Evolutionary conservation across 148 eudicot species (phyloP).

Genomic region (Simmondsia chinensis): DNA sequence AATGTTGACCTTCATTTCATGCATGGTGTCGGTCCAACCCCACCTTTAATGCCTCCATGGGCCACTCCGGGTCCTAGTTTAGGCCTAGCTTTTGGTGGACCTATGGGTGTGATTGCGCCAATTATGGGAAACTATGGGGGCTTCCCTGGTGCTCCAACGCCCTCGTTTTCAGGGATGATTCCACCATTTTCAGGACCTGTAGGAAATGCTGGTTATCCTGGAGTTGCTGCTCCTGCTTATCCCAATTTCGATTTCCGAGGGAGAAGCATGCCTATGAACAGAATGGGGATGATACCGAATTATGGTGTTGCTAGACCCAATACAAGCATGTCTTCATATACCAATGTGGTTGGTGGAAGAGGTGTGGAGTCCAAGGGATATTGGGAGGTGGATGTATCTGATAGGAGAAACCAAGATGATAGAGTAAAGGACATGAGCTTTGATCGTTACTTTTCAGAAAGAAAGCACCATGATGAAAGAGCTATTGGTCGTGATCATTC

Average conservation of each 20-base stretch:
- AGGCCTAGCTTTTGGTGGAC: slow-evolving; percentile 69
- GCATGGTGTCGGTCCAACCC: slow-evolving; percentile 74
- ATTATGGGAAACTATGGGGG: slow-evolving; percentile 77
- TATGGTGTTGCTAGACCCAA: slow-evolving; percentile 67
- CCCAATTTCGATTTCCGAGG: slow-evolving; percentile 85
- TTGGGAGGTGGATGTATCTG: slow-evolving; percentile 83
- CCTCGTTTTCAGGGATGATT: slow-evolving; percentile 72
- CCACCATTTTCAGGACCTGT: slow-evolving; percentile 74
- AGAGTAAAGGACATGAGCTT: slow-evolving; percentile 34
- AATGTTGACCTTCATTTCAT: slow-evolving; percentile 52
- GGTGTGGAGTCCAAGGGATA: slow-evolving; percentile 76
- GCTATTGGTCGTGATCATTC: slow-evolving; percentile 36
- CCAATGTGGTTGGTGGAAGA: slow-evolving; percentile 56
- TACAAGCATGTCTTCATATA: slow-evolving; percentile 69
- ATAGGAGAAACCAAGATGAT: slow-evolving; percentile 69
- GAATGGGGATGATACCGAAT: slow-evolving; percentile 76
- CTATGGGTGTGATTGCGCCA: no score
- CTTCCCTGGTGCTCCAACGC: slow-evolving; percentile 62
- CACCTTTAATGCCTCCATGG: slow-evolving; percentile 68
- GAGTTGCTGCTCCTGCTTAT: slow-evolving; percentile 91
- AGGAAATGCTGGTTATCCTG: slow-evolving; percentile 72
- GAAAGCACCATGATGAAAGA: slow-evolving; percentile 37
- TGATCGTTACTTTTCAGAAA: slow-evolving; percentile 38
- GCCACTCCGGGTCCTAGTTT: slow-evolving; percentile 85
- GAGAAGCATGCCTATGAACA: slow-evolving; percentile 65